phyloP scores from a whole-genome alignment of 1,284 basidiomycete species.

The Hortiboletus rubellus region DNA sequence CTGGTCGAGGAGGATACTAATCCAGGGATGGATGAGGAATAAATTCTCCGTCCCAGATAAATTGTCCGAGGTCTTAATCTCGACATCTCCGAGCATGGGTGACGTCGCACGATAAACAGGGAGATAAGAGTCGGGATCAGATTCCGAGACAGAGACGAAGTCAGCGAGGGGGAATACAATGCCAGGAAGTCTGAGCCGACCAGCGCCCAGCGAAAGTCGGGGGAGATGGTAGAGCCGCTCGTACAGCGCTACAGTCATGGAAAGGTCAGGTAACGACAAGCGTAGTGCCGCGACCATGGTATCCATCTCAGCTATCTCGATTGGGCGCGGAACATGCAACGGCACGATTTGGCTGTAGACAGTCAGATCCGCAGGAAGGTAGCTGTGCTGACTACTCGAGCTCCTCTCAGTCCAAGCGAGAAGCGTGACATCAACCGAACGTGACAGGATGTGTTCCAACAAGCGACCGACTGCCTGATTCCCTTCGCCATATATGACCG shows the following conservation, averaged over 20 bases:
- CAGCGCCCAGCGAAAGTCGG: neutral
- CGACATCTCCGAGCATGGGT: neutral
- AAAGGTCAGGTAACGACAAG: conserved; percentile 1
- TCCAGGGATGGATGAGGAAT: neutral
- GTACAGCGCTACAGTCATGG: neutral
- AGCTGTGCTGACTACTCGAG: conserved; percentile 10
- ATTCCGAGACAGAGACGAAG: neutral
- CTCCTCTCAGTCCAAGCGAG: conserved; percentile 18
- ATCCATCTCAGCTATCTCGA: neutral
- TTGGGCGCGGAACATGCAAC: conserved; percentile 1
- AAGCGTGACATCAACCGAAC: conserved; percentile 6
- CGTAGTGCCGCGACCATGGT: neutral
- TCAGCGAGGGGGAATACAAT: conserved; percentile 4
- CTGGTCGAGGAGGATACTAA: neutral
- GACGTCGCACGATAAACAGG: conserved; percentile 1
- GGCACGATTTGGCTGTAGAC: conserved; percentile 6
- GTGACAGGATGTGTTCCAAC: conserved; percentile 11
- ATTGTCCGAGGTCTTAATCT: neutral
- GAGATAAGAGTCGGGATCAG: neutral
- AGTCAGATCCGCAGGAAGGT: conserved; percentile 5
- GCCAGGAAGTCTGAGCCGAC: conserved; percentile 7
- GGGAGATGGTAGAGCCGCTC: neutral
- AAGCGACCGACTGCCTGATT: conserved; percentile 12
- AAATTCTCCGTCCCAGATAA: neutral
- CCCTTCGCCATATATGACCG: conserved; percentile 14